Conservation (phyloP, 176 grass and related monocot genomes). For the Pontederia paniculata region DNA sequence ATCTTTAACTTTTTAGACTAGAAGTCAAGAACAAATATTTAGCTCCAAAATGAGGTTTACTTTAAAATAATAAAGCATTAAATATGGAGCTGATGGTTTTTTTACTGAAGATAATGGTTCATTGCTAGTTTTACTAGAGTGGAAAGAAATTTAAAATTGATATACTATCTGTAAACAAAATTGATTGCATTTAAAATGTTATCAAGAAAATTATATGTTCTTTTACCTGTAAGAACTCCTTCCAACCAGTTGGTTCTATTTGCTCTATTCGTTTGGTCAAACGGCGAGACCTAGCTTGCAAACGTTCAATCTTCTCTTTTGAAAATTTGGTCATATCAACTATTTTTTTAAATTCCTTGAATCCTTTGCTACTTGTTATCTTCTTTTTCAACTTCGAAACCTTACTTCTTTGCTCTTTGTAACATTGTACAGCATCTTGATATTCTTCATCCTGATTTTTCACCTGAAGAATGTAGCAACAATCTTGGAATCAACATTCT, state of each 20-base stretch:
- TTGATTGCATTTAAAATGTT: no score
- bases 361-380: conserved; percentile 73
- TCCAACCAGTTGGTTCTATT: conserved; percentile 99
- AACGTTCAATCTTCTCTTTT: conserved; percentile 77
- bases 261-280: conserved; percentile 62
- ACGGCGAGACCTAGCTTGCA: conserved; percentile 60
- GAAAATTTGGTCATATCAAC: conserved; percentile 76
- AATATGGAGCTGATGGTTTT: no score
- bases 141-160: no score
- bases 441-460: conserved; percentile 59
- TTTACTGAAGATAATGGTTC: no score
- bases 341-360: conserved; percentile 77
- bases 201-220: no score
- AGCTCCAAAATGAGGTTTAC: no score
- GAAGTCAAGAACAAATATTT: no score
- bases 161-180: no score
- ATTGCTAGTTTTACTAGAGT: no score
- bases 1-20: no score
- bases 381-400: conserved; percentile 88
- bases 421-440: conserved; percentile 54
- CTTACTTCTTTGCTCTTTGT: conserved; percentile 69
- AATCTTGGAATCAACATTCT: background rate
- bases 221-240: conserved; percentile 90
- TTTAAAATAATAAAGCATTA: no score
- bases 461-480: conserved; percentile 41